Percentiles rank a stretch among this genome's conserved stretches.
Conservation (phyloP, 2,329 filamentous ascomycete species). For the Alternaria alternata region DNA sequence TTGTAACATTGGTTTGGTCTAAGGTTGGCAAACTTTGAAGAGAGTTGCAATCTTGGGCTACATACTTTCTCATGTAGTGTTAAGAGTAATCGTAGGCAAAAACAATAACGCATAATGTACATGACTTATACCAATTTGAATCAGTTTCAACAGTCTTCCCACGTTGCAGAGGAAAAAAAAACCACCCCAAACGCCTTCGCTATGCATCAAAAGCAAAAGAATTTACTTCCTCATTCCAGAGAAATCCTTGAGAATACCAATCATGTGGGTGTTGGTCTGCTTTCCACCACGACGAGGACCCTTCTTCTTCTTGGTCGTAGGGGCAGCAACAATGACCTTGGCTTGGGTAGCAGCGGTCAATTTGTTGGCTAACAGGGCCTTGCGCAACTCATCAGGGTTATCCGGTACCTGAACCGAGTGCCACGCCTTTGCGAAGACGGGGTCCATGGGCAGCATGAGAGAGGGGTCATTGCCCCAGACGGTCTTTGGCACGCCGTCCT, state of each 20-base stretch:
- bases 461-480: conserved; percentile 86
- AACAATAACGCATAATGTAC: neutral
- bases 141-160: neutral
- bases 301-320: conserved; percentile 76
- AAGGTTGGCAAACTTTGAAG: neutral
- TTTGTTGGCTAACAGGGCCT: conserved; percentile 77
- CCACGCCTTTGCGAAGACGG: conserved; percentile 87
- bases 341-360: conserved; percentile 87
- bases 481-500: conserved; percentile 84
- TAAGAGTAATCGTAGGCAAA: neutral
- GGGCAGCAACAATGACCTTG: conserved; percentile 65
- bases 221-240: conserved; percentile 54
- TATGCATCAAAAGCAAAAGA: conserved; percentile 32
- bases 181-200: conserved; percentile 39
- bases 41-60: neutral
- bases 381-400: conserved; percentile 75
- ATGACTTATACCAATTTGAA: neutral
- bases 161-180: neutral
- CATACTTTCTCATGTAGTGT: neutral
- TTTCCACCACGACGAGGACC: conserved; percentile 78
- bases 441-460: conserved; percentile 77
- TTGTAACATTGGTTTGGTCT: neutral
- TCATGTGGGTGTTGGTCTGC: conserved; percentile 89
- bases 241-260: conserved; percentile 79
- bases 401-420: conserved; percentile 77